Percentiles rank a stretch among this genome's conserved stretches.
Conservation (phyloP, 495 filamentous ascomycete genomes). For the Penicillium robsamsonii region DNA sequence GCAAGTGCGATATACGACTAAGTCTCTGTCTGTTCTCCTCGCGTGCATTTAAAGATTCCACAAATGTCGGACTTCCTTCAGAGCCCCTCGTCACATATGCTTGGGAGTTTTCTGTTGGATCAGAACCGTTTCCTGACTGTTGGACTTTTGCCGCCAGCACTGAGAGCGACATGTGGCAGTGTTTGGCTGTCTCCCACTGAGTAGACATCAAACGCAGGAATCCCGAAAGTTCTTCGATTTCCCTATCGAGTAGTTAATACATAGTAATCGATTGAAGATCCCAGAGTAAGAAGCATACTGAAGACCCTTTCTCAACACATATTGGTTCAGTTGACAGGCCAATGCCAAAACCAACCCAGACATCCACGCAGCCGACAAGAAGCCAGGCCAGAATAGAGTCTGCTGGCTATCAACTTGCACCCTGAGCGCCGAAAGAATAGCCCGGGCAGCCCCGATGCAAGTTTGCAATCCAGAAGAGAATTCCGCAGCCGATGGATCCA, state of each 20-base stretch:
- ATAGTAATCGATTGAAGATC: background rate
- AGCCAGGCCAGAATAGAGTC: constrained; percentile 43
- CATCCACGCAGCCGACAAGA: constrained; percentile 44
- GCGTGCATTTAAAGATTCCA: constrained; percentile 1
- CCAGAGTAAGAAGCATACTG: constrained; percentile 25
- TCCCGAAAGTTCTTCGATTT: constrained; percentile 33
- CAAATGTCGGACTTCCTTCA: constrained; percentile 1
- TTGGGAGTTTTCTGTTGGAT: constrained; percentile 6
- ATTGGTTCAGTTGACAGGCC: constrained; percentile 42
- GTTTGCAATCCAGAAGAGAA: constrained; percentile 43
- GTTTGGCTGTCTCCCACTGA: constrained; percentile 44
- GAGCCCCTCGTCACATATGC: constrained; percentile 13
- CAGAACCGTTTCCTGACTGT: constrained; percentile 10
- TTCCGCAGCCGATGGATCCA: constrained; percentile 33
- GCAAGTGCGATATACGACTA: background rate
- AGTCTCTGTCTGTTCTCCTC: background rate
- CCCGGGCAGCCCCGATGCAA: constrained; percentile 40
- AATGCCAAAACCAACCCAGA: constrained; percentile 41
- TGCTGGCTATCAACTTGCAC: constrained; percentile 31
- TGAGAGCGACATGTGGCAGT: constrained; percentile 36
- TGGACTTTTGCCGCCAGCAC: constrained; percentile 30
- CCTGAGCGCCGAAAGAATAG: constrained; percentile 35
- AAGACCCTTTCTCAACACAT: constrained; percentile 34
- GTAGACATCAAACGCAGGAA: constrained; percentile 36
- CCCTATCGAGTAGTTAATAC: constrained; percentile 24